Conservation (phyloP, 768 basidiomycete species). For the Hydnum rufescens region DNA sequence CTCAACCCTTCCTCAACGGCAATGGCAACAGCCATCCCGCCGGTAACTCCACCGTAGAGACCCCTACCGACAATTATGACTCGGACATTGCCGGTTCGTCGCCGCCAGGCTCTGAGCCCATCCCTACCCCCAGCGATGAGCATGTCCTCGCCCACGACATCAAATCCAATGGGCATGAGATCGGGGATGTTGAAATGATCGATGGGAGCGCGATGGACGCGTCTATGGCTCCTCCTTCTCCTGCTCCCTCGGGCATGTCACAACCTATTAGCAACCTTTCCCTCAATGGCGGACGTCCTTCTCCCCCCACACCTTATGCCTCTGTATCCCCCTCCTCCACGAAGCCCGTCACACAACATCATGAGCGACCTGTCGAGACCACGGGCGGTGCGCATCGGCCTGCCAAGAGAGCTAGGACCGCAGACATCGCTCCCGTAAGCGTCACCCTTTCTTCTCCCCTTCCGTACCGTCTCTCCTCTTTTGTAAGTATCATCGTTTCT, state of each 20-base stretch:
- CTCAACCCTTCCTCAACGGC: neutral
- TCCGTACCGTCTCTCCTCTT: neutral
- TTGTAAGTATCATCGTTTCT: neutral
- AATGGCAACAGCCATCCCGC: neutral
- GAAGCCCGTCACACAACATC: neutral
- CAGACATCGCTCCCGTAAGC: conserved; percentile 1
- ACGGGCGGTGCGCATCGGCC: neutral
- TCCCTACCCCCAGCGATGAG: neutral
- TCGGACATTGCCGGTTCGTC: neutral
- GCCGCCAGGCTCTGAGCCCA: neutral
- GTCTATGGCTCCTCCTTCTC: neutral
- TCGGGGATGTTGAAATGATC: neutral
- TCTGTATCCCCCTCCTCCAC: neutral
- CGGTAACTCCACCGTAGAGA: too few species aligned
- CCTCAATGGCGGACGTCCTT: neutral
- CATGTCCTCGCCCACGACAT: neutral
- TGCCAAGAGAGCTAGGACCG: conserved; percentile 1
- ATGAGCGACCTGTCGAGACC: neutral
- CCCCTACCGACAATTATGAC: too few species aligned
- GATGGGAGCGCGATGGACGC: neutral
- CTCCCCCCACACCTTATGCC: neutral
- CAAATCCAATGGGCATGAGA: neutral
- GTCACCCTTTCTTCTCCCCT: neutral
- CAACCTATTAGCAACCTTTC: neutral
- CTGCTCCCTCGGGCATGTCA: neutral